Evolutionary conservation across 2,329 filamentous ascomycete species (phyloP).

Genomic region (Colletotrichum sp.): DNA sequence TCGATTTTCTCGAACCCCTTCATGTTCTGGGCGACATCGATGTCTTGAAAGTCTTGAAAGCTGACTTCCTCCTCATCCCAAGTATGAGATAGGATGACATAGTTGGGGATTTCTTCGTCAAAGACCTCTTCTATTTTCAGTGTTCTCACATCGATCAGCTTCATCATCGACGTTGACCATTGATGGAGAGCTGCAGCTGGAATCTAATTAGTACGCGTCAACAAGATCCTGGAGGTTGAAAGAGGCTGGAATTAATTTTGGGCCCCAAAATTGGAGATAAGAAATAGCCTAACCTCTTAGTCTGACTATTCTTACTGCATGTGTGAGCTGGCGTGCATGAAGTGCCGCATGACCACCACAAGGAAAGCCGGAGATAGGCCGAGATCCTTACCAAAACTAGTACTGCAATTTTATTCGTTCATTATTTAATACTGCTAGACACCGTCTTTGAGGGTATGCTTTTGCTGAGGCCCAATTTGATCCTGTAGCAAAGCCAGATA

Average conservation of each 20-base stretch:
- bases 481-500: not conserved
- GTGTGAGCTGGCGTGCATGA: not conserved
- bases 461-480: not conserved
- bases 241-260: not conserved
- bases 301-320: not conserved
- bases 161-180: not conserved
- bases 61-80: constrained; percentile 28
- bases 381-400: not conserved
- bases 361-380: not conserved
- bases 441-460: not conserved
- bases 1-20: constrained; percentile 22
- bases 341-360: not conserved
- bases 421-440: too few relatives aligned
- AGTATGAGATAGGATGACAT: constrained; percentile 32
- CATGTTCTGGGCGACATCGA: not conserved
- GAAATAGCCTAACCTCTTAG: not conserved
- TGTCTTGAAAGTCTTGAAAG: constrained; percentile 14
- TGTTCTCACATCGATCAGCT: not conserved
- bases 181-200: not conserved
- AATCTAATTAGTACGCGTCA: not conserved
- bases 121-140: not conserved
- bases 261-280: not conserved
- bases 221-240: not conserved
- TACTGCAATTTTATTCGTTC: not conserved
- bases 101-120: not conserved